Conservation (phyloP, 768 basidiomycete species). For the Tylopilus plumbeoviolaceoides region DNA sequence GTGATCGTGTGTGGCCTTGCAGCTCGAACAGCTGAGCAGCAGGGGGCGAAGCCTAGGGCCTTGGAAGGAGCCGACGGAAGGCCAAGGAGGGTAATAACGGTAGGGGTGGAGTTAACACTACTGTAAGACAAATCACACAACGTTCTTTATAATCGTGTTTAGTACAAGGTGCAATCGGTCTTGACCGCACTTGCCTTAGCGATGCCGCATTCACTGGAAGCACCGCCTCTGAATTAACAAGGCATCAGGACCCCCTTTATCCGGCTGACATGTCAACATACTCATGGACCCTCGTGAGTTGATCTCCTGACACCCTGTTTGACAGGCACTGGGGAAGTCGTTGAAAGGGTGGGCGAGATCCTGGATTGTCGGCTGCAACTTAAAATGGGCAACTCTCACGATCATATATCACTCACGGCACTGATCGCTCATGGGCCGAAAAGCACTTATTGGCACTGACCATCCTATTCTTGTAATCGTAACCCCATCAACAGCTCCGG, state of each 20-base stretch:
- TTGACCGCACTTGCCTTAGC: conserved; percentile 28
- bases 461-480: conserved; percentile 24
- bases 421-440: conserved; percentile 29
- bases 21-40: neutral
- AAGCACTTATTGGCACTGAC: conserved; percentile 9
- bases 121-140: conserved; percentile 32
- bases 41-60: conserved; percentile 13
- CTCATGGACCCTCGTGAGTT: conserved; percentile 26
- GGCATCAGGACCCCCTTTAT: conserved; percentile 27
- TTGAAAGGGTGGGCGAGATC: conserved; percentile 25
- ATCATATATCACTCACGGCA: conserved; percentile 33
- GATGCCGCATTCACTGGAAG: conserved; percentile 33
- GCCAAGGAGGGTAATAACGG: conserved; percentile 24
- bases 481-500: conserved; percentile 12
- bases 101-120: conserved; percentile 36
- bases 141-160: conserved; percentile 34
- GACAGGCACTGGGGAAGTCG: conserved; percentile 26
- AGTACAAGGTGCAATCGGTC: conserved; percentile 23
- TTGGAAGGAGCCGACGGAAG: conserved; percentile 8
- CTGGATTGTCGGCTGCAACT: conserved; percentile 29
- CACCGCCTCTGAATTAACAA: conserved; percentile 32
- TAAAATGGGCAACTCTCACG: conserved; percentile 29
- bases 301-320: conserved; percentile 31
- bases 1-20: conserved; percentile 1
- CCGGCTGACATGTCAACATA: conserved; percentile 35